Evolutionary conservation across 345 rosid species (phyloP).

Genomic region (Capsella bursapastoris): DNA sequence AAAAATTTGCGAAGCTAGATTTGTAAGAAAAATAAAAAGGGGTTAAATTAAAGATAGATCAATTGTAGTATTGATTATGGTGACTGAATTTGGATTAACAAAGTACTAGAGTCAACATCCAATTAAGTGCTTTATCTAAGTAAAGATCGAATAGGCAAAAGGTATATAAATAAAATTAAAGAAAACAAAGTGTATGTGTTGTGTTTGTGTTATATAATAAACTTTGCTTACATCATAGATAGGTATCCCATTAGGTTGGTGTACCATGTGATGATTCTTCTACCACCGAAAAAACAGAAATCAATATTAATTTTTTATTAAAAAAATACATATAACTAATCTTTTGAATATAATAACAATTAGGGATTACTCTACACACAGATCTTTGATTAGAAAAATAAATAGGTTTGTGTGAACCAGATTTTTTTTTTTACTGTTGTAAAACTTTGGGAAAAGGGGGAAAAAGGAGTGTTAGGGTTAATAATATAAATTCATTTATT

Average conservation of each 20-base stretch:
- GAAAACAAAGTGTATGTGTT: constrained; percentile 7
- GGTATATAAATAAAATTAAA: constrained; percentile 3
- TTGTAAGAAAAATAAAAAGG: too few species aligned
- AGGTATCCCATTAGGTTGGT: constrained; percentile 43
- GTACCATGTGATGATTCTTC: constrained; percentile 43
- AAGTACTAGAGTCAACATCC: constrained; percentile 30
- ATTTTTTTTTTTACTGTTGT: constrained; percentile 22
- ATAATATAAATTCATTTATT: constrained; percentile 28
- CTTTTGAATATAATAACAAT: not conserved
- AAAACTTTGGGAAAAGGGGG: not conserved
- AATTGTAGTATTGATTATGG: not conserved
- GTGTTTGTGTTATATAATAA: constrained; percentile 2
- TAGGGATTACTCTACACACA: not conserved
- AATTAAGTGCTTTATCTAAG: constrained; percentile 12
- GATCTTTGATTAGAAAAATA: not conserved
- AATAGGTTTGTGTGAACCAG: constrained; percentile 19
- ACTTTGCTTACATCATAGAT: constrained; percentile 36
- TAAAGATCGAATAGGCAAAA: constrained; percentile 15
- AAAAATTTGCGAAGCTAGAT: not conserved
- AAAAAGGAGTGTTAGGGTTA: constrained; percentile 40
- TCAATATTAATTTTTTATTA: not conserved
- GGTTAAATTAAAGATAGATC: too few species aligned
- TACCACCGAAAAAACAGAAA: constrained; percentile 33
- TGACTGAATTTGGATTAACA: constrained; percentile 10
- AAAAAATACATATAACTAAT: too few species aligned